These are phyloP conservation scores for Gossypium longicalyx DNA, from an alignment of 345 rosid genomes.

Conservation along the genomic window DNA sequence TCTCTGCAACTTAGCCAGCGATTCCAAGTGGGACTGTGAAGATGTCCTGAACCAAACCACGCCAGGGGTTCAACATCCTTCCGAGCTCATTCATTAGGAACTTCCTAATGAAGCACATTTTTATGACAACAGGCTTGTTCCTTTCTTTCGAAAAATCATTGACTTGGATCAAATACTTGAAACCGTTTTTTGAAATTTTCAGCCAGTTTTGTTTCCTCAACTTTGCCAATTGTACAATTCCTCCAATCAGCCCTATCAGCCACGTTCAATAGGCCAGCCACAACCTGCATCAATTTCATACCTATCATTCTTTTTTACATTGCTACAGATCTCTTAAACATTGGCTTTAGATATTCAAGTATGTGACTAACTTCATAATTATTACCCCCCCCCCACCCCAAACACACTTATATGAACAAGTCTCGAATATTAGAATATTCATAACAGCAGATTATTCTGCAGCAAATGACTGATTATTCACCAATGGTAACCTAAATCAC, in stretches of 20 bases:
- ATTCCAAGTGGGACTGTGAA: neutral
- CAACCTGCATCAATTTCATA: conserved; percentile 50
- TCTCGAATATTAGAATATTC: neutral
- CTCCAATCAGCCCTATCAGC: conserved; percentile 90
- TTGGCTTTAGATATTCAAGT: neutral
- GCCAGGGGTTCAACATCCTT: neutral
- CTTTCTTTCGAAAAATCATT: conserved; percentile 20
- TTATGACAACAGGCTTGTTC: conserved; percentile 6
- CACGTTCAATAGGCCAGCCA: conserved; percentile 79
- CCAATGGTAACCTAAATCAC: neutral
- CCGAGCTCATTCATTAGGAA: neutral
- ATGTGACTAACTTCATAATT: neutral
- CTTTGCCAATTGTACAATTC: conserved; percentile 60
- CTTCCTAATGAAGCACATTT: neutral
- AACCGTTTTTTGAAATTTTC: conserved; percentile 66
- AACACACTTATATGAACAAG: neutral
- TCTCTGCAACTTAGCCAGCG: neutral
- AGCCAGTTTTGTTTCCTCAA: conserved; percentile 56
- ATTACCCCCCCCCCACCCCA: neutral
- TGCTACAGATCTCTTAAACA: neutral
- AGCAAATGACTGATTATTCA: neutral
- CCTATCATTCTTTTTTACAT: neutral
- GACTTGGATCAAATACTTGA: conserved; percentile 61
- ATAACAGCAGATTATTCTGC: neutral
- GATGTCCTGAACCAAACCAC: neutral